Conservation (phyloP, 192 early-diverging fungal species). For the Backusella psychrophila region DNA sequence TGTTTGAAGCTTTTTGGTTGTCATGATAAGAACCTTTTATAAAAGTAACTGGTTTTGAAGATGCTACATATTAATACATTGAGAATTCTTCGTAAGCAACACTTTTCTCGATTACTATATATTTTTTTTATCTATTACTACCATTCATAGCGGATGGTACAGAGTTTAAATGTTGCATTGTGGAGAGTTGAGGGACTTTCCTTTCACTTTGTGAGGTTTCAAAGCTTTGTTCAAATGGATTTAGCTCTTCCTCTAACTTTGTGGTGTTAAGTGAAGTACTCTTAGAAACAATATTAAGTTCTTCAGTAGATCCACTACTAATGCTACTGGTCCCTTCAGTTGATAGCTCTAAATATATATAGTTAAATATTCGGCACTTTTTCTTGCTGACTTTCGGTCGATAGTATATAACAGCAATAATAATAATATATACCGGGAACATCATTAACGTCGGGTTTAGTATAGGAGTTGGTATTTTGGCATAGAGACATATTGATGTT, state of each 20-base stretch:
- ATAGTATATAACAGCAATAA: not conserved
- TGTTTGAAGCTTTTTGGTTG: not conserved
- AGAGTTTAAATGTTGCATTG: not conserved
- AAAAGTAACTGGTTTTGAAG: not conserved
- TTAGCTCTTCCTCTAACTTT: constrained; percentile 80
- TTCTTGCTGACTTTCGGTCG: not conserved
- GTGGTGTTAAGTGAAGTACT: constrained; percentile 16
- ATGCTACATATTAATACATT: not conserved
- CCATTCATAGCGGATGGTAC: not conserved
- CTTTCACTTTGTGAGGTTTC: constrained; percentile 21
- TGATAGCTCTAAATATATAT: not conserved
- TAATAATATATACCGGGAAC: not conserved
- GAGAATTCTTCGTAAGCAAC: too few relatives aligned
- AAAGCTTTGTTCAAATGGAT: constrained; percentile 88
- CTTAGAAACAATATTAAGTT: not conserved
- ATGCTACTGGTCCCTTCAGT: not conserved
- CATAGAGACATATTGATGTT: not conserved
- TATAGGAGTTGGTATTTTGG: not conserved
- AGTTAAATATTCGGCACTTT: not conserved
- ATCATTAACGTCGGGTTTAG: not conserved
- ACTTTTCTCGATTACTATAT: too few relatives aligned
- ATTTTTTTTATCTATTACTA: not conserved
- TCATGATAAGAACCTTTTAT: not conserved
- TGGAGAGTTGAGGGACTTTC: not conserved
- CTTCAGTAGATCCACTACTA: not conserved